phyloP scores from a whole-genome alignment of 2,329 filamentous ascomycete species.

The Aphanocladium album region DNA sequence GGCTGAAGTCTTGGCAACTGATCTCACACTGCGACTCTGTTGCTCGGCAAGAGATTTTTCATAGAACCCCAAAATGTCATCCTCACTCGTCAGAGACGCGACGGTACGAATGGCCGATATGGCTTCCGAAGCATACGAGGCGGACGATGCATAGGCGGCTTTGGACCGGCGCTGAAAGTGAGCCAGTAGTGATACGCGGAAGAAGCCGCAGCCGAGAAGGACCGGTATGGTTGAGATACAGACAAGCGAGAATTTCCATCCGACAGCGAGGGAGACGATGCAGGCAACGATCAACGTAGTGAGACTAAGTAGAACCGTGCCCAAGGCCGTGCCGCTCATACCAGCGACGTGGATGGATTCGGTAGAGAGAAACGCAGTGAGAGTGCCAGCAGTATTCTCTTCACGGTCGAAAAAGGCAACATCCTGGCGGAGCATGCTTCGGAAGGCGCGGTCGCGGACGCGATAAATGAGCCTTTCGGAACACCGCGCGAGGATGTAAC shows the following conservation, averaged over 20 bases:
- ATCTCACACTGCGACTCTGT: constrained; percentile 62
- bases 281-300: constrained; percentile 77
- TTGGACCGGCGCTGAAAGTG: constrained; percentile 76
- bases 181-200: constrained; percentile 79
- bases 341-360: constrained; percentile 87
- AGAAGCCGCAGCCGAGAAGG: constrained; percentile 75
- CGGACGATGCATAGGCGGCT: constrained; percentile 71
- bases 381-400: constrained; percentile 80
- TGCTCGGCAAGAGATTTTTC: constrained; percentile 61
- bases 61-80: constrained; percentile 72
- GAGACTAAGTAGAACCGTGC: constrained; percentile 73
- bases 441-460: constrained; percentile 76
- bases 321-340: constrained; percentile 80
- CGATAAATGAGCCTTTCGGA: constrained; percentile 83
- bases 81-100: constrained; percentile 81
- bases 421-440: constrained; percentile 85
- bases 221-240: constrained; percentile 75
- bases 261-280: constrained; percentile 64
- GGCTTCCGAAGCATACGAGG: constrained; percentile 86
- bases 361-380: constrained; percentile 84
- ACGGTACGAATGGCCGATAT: constrained; percentile 93
- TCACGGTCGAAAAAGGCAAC: constrained; percentile 87
- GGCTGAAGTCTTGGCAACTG: constrained; percentile 68
- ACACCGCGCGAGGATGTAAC: constrained; percentile 73
- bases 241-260: constrained; percentile 84